Evolutionary conservation across 306 rosid species (phyloP).

Genomic region (Lagenaria siceraria): DNA sequence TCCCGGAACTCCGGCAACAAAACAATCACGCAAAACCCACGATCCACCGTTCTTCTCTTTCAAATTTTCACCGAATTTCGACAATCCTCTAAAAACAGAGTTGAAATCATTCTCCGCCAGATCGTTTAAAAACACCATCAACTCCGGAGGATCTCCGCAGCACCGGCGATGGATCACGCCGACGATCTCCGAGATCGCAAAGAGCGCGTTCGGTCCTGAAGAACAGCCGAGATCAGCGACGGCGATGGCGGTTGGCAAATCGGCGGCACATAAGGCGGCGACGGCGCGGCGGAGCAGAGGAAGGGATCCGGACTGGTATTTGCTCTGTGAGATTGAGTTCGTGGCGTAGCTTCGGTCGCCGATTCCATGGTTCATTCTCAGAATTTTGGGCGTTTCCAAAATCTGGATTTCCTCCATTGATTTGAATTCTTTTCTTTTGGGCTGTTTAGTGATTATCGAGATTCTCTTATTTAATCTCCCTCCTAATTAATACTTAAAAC

Average conservation of each 20-base stretch:
- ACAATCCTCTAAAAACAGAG: conserved; percentile 16
- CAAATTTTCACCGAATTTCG: conserved; percentile 12
- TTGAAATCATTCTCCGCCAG: conserved; percentile 44
- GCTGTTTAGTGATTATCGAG: not conserved
- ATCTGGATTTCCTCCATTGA: not conserved
- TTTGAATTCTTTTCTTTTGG: too few species aligned
- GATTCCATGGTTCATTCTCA: conserved; percentile 2
- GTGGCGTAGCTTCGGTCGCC: conserved; percentile 3
- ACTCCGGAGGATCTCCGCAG: not conserved
- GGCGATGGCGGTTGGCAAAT: not conserved
- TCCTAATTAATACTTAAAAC: too few species aligned
- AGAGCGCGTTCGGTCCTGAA: conserved; percentile 10
- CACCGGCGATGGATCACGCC: not conserved
- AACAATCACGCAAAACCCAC: not conserved
- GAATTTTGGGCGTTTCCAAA: not conserved
- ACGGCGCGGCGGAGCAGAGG: not conserved
- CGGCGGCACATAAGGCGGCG: not conserved
- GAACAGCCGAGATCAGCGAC: conserved; percentile 18
- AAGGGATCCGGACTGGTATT: not conserved
- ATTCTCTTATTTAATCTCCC: not conserved
- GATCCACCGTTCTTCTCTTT: not conserved
- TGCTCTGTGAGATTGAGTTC: not conserved
- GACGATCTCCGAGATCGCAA: conserved; percentile 6
- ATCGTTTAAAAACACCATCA: conserved; percentile 35
- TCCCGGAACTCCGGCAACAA: conserved; percentile 33